Evolutionary conservation across 1,284 basidiomycete genomes (phyloP).

Genomic region (Hymenochaete sp.): DNA sequence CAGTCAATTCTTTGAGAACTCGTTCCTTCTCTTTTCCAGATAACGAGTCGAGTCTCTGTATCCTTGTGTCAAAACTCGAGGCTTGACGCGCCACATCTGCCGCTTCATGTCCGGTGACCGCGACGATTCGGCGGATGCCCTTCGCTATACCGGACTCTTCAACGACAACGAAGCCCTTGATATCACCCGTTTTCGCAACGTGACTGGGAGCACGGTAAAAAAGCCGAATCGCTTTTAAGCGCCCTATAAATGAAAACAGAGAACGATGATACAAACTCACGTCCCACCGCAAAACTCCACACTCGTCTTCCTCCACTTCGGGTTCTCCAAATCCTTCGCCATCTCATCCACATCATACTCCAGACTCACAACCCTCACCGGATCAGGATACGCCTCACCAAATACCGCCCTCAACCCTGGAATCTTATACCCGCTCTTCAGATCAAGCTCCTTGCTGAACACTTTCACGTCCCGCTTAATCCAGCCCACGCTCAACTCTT

Average conservation of each 20-base stretch:
- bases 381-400: constrained; percentile 96
- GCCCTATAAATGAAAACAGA: constrained; percentile 3
- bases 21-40: constrained; percentile 80
- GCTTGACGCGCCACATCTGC: constrained; percentile 71
- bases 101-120: constrained; percentile 93
- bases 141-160: constrained; percentile 98
- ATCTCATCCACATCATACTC: constrained; percentile 87
- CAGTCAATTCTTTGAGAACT: constrained; percentile 72
- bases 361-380: constrained; percentile 89
- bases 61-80: constrained; percentile 51
- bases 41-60: constrained; percentile 59
- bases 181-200: constrained; percentile 90
- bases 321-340: constrained; percentile 74
- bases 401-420: constrained; percentile 94
- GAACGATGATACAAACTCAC: constrained; percentile 38
- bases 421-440: constrained; percentile 81
- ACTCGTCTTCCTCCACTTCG: constrained; percentile 85
- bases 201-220: constrained; percentile 45
- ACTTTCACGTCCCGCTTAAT: constrained; percentile 85
- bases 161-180: constrained; percentile 89
- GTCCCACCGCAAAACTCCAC: constrained; percentile 99
- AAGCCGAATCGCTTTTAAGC: no score
- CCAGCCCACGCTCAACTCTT: constrained; percentile 81
- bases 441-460: constrained; percentile 78
- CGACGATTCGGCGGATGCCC: constrained; percentile 90